A percentile compares a stretch with the other conserved stretches of the same genome.
Evolutionary conservation across 164 flowering plant genomes (phyloP).

Genomic region (Tetracentron sinense): DNA sequence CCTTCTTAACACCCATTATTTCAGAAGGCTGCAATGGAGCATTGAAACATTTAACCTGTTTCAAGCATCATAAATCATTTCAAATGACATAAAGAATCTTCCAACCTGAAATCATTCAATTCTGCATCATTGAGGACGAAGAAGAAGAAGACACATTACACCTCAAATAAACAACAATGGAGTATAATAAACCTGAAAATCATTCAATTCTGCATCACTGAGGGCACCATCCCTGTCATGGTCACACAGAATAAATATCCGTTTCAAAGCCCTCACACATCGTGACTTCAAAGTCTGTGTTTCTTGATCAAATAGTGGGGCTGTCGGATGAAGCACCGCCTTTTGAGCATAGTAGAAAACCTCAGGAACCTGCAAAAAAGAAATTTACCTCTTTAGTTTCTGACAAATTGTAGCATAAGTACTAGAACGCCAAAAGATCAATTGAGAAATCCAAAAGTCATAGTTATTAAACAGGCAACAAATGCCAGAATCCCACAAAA

Average conservation of each 20-base stretch:
- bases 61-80: conserved; percentile 7
- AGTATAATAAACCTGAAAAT: conserved; percentile 67
- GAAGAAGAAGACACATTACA: too few relatives aligned
- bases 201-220: conserved; percentile 66
- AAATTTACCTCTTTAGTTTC: background rate
- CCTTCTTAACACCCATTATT: conserved; percentile 86
- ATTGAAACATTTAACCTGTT: conserved; percentile 92
- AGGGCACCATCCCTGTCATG: conserved; percentile 65
- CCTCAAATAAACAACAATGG: too few relatives aligned
- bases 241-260: conserved; percentile 76
- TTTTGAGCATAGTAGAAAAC: conserved; percentile 98
- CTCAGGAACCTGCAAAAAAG: conserved; percentile 67
- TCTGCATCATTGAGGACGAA: conserved; percentile 67
- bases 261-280: conserved; percentile 64
- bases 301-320: conserved; percentile 73
- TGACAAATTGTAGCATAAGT: background rate
- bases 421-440: background rate
- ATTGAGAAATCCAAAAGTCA: background rate
- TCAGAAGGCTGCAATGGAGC: conserved; percentile 94
- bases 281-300: conserved; percentile 55
- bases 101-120: conserved; percentile 89
- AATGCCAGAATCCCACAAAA: background rate
- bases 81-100: background rate
- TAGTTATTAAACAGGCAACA: background rate
- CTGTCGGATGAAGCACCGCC: conserved; percentile 75